These are phyloP conservation scores for Selenicereus undatus DNA, from an alignment of 148 eudicot species.

Conservation along the genomic window DNA sequence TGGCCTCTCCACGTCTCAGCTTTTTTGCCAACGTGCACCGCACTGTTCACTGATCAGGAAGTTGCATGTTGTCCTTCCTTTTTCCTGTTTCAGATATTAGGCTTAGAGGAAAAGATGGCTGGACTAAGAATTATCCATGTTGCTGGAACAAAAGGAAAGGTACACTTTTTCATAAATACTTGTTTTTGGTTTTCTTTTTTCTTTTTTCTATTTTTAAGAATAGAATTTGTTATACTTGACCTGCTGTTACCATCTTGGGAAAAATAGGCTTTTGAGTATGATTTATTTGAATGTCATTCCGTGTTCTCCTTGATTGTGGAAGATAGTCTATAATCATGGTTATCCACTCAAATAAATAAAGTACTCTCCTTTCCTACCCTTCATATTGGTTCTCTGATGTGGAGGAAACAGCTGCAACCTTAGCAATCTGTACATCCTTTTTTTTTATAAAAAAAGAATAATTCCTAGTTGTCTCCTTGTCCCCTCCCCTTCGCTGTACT, in stretches of 20 bases:
- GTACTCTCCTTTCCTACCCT: not conserved
- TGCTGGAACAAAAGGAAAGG: conserved; percentile 97
- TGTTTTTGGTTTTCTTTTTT: not conserved
- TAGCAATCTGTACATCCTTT: not conserved
- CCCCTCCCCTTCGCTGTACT: not conserved
- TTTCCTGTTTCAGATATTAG: conserved; percentile 53
- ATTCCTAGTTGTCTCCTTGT: not conserved
- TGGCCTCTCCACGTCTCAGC: not conserved
- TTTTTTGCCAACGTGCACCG: not conserved
- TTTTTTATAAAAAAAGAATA: not conserved
- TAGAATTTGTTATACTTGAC: not conserved
- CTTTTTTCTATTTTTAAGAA: not conserved
- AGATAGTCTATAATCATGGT: not conserved
- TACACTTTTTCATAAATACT: conserved; percentile 20
- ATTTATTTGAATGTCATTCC: not conserved
- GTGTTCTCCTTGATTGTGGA: not conserved
- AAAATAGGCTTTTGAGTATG: too few species aligned
- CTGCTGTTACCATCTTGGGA: not conserved
- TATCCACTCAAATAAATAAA: not conserved
- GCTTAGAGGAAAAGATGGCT: conserved; percentile 62
- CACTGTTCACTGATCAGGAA: not conserved
- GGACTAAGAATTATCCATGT: conserved; percentile 82
- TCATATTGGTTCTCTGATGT: not conserved
- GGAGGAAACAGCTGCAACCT: not conserved
- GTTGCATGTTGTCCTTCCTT: not conserved